Evolutionary conservation across 768 basidiomycete genomes (phyloP), one percentile per base, ranked within the genome.

Genomic region (Suillus bovinus): DNA sequence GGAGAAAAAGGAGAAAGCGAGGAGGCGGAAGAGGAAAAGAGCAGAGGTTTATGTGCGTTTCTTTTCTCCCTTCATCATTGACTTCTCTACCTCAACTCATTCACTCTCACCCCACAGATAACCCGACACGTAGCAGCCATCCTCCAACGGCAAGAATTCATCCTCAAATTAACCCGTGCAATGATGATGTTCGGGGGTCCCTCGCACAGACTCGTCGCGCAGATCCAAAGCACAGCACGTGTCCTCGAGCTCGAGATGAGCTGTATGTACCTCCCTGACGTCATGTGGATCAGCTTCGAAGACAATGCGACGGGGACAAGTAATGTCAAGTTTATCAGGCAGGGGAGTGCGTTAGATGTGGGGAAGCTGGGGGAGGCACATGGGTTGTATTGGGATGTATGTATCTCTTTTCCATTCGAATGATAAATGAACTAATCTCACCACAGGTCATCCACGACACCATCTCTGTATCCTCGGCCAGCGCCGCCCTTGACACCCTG

Each of bases 111-210:
- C 42, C 38, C 16, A 49, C 64, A 91, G 90, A 92, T 91, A 63
- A 91, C 90, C 27, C 87, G 86, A 59, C 91, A 94, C 66, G 88
- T 94, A 33, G 92, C 92, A 2, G 87, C 89, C 61, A 88, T 94
- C 61, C 82, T 93, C 34, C 85, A 86, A 66, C 81, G 93, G 38
- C 91, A 96, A 70, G 89, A 90, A 61, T 95, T 95, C 76, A 82
- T 95, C 56, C 77, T 93, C 73, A 94, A 93, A 78, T 84, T 94
- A 33, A 84, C 89, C 7, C 84, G 91, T 57, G 86, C 91, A 11
- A 86, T 95, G 82, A 95, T 94, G 91, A 91, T 90, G 84, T 93
- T 91, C 66, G 93, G 92, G 11, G 88, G 87, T 2, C 91, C 92
- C 22, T 84, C 88, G 14, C 91, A 96, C 72, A 88, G 93, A 46